Base-by-base conservation (phyloP, 106 monocot species). In the Platanthera guangdongensis region DNA sequence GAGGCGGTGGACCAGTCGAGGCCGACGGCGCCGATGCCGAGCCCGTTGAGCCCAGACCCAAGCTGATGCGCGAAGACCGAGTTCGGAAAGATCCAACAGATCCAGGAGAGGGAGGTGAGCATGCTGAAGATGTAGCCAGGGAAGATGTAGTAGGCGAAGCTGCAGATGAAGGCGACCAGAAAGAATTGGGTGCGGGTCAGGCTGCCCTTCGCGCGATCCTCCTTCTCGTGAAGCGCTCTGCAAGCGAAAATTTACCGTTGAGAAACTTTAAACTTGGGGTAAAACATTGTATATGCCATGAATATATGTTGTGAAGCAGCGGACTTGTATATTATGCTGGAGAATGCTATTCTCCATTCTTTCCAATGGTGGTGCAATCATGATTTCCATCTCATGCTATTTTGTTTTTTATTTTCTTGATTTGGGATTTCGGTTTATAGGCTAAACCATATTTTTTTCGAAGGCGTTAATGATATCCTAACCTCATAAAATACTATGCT, bases 171-270 rank as follows among this genome's bases (percentile, higher is more conserved):
- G 65, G 95, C 90, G 7, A 87, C 46, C 6, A 90, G 25, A 78
- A 95, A 95, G 86, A 95, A 95, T 77, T 95, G 95, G 85, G 88
- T 87, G 16, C 90, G 82, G 11, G 81, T 88, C 25, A 88, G 28
- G 55, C 85, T 51, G 7, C 86, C 88, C 64, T 86, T 87, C 8
- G 9, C 14, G 22, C 92, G 67, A 11, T 9, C 69, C 82, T 95
- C 95, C 74, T 87, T 84, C 87, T 95, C 95, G 50, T 95, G 95
- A 55, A 95, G 88, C 39, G 95, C 86, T 76, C 95, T 95, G 85
- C 10, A 72, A 52, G 32, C 10, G 32, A 39, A 30, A 67, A 11
- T 67, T 67, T 67, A 67, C 12, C 11, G 12, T 11, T 18, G 32
- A 67, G 39, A 39, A 39, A 39, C 39, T 39, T 39, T 39, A 39